Conservation (phyloP, 345 rosid species). For the Rhodamnia argentea region DNA sequence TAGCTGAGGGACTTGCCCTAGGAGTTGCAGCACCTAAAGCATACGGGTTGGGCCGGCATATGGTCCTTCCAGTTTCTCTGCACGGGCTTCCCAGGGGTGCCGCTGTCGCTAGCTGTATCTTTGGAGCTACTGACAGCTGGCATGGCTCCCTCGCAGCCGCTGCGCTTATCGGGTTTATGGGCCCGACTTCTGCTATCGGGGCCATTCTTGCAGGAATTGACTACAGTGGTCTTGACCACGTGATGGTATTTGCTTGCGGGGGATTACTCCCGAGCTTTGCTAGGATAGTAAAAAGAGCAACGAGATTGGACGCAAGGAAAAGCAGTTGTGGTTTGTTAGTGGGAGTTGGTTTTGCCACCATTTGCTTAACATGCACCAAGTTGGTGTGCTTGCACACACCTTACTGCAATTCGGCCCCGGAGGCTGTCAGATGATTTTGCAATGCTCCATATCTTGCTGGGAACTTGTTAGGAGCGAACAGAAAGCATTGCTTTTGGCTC, state of each 20-base stretch:
- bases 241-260: conserved; percentile 91
- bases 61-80: conserved; percentile 92
- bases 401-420: conserved; percentile 96
- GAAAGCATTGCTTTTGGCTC: background rate
- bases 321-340: conserved; percentile 51
- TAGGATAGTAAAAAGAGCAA: conserved; percentile 47
- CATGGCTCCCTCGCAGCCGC: conserved; percentile 84
- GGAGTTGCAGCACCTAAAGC: conserved; percentile 99
- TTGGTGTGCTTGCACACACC: conserved; percentile 94
- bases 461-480: background rate
- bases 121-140: conserved; percentile 91
- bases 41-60: conserved; percentile 85
- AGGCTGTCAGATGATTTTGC: conserved; percentile 60
- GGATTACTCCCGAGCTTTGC: conserved; percentile 70
- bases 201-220: conserved; percentile 87
- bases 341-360: conserved; percentile 58
- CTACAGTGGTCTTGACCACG: conserved; percentile 89
- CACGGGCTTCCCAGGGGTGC: conserved; percentile 97
- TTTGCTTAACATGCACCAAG: conserved; percentile 81
- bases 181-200: conserved; percentile 85
- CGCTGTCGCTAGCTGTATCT: conserved; percentile 95
- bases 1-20: conserved; percentile 95
- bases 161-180: conserved; percentile 77
- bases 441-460: background rate
- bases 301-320: conserved; percentile 47